Evolutionary conservation across 768 basidiomycete species (phyloP).

Genomic region (Tricholomella constricta): DNA sequence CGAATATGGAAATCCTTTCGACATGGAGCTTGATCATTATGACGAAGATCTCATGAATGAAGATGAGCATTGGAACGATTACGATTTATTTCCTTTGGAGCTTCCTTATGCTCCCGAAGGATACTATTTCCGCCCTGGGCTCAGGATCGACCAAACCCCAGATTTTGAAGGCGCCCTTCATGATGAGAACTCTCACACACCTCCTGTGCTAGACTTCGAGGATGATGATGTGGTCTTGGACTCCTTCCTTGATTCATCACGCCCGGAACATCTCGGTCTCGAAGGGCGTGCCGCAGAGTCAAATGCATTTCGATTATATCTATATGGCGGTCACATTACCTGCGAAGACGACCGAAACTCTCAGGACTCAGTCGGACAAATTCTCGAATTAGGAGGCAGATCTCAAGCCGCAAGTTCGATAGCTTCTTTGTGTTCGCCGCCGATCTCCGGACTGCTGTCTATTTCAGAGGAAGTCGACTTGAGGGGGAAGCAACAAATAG

Average conservation of each 20-base stretch:
- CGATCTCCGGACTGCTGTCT: conserved; percentile 6
- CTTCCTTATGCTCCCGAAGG: background rate
- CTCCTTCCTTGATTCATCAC: conserved; percentile 1
- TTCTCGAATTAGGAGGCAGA: conserved; percentile 2
- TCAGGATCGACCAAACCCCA: background rate
- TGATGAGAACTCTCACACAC: background rate
- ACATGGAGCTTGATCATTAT: conserved; percentile 5
- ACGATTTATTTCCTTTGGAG: conserved; percentile 7
- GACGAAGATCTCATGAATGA: conserved; percentile 6
- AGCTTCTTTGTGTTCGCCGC: conserved; percentile 5
- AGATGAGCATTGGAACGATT: conserved; percentile 10
- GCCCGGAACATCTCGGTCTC: background rate
- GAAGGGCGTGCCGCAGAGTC: conserved; percentile 1
- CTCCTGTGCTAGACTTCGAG: conserved; percentile 14
- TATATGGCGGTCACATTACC: conserved; percentile 14
- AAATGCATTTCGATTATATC: background rate
- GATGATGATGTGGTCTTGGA: conserved; percentile 7
- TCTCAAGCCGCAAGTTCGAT: conserved; percentile 6
- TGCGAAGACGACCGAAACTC: conserved; percentile 8
- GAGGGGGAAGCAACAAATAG: conserved; percentile 1
- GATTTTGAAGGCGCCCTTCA: background rate
- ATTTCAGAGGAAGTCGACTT: conserved; percentile 2
- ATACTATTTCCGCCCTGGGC: background rate
- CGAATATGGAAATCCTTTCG: conserved; percentile 6
- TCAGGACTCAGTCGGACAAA: conserved; percentile 9